phyloP scores from a whole-genome alignment of 441 rosid species.

The Raphanus hybrid region DNA sequence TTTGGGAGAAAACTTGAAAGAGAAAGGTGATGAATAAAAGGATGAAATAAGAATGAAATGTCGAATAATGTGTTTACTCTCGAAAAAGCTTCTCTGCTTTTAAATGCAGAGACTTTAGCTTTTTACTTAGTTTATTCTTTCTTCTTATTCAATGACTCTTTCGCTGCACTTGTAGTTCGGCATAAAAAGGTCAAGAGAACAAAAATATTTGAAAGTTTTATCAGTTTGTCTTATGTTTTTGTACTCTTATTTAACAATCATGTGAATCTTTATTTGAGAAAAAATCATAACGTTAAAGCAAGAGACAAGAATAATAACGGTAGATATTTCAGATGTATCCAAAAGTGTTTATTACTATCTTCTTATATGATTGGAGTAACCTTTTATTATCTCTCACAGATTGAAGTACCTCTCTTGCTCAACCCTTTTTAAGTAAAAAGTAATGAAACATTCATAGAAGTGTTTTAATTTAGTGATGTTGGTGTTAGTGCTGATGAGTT shows the following conservation, averaged over 20 bases:
- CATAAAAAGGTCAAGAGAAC: background rate
- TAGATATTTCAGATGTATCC: background rate
- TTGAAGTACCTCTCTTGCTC: too few species aligned
- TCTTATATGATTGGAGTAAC: background rate
- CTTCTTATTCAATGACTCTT: constrained; percentile 4
- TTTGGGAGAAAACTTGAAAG: constrained; percentile 6
- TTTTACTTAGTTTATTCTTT: background rate
- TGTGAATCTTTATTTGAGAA: constrained; percentile 2
- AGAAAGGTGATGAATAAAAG: background rate
- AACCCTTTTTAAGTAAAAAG: too few species aligned
- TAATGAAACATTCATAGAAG: too few species aligned
- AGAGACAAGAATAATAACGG: background rate
- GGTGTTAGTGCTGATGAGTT: constrained; percentile 38
- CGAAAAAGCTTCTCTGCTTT: constrained; percentile 27
- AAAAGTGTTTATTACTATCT: background rate
- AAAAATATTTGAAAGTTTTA: background rate
- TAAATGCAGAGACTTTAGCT: background rate
- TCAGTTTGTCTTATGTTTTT: constrained; percentile 9
- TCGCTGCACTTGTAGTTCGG: constrained; percentile 23
- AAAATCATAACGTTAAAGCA: background rate
- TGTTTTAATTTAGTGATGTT: background rate
- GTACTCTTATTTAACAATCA: background rate
- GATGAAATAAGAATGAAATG: background rate
- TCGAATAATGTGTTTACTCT: constrained; percentile 6
- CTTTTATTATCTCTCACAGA: too few species aligned